These are phyloP conservation scores for Teratosphaeria zuluensis DNA, from an alignment of 2,329 filamentous ascomycete genomes.

Conservation along the genomic window DNA sequence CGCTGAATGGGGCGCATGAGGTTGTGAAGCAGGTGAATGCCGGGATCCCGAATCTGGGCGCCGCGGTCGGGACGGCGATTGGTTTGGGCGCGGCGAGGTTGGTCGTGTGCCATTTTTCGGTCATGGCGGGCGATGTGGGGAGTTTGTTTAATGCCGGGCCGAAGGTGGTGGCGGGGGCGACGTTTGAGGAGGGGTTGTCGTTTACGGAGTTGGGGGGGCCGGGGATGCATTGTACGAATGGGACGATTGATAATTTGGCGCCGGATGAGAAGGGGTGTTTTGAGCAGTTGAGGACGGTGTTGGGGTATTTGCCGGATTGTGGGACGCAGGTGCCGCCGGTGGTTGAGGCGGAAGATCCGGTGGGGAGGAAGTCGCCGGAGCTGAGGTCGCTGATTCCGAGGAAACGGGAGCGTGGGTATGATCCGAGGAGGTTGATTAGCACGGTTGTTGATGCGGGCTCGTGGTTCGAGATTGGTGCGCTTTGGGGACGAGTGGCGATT, in stretches of 20 bases:
- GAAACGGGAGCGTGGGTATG: constrained; percentile 50
- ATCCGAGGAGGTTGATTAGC: constrained; percentile 47
- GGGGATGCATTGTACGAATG: constrained; percentile 53
- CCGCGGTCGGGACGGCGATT: constrained; percentile 54
- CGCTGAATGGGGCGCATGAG: constrained; percentile 44
- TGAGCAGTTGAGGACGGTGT: constrained; percentile 48
- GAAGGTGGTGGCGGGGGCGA: constrained; percentile 51
- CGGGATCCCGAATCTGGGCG: constrained; percentile 56
- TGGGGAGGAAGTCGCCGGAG: constrained; percentile 38
- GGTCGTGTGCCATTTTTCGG: constrained; percentile 53
- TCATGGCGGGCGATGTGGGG: constrained; percentile 56
- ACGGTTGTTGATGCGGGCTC: constrained; percentile 46
- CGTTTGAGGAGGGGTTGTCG: constrained; percentile 53
- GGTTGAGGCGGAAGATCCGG: constrained; percentile 36
- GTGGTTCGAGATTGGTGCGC: constrained; percentile 55
- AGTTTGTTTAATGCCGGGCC: constrained; percentile 56
- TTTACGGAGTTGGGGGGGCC: constrained; percentile 53
- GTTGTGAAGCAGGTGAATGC: constrained; percentile 49
- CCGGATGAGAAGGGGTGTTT: constrained; percentile 52
- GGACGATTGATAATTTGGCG: constrained; percentile 57
- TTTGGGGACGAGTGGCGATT: constrained; percentile 55
- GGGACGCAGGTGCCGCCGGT: constrained; percentile 46
- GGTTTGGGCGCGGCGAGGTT: constrained; percentile 54
- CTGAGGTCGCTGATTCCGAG: constrained; percentile 50
- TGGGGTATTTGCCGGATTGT: constrained; percentile 49